Evolutionary conservation across 495 filamentous ascomycete genomes (phyloP), one percentile per base, ranked within the genome.

Genomic region (Recurvomyces mirabilis): DNA sequence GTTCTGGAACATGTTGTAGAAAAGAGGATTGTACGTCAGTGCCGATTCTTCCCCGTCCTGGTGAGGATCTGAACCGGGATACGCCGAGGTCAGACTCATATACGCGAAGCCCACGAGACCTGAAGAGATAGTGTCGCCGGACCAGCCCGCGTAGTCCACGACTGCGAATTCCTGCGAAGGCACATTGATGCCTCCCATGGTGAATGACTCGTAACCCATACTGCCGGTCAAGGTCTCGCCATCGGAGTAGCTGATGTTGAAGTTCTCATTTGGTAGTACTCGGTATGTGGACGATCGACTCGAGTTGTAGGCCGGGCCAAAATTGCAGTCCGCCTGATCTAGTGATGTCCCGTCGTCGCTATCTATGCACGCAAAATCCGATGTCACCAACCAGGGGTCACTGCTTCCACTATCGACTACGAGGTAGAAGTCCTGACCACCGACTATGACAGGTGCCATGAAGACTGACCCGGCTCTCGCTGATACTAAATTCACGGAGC

Each of bases 321-420:
- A 67, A 15, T 63, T 63, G 56, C 78, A 81, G 25, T 63, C 34
- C 5, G 38, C 50, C 51, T 64, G 41, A 6, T 56, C 35, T 19
- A 61, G 44, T 0, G 40, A 33, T 0, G 49, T 34, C 23, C 59
- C 53, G 43, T 34, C 61, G n/a, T 38, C 53, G 6, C 47, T 30
- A 32, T 60, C 57, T 14, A 70, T 51, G 49, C 78, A 83, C 11
- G 52, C 38, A 41, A 70, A 80, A 12, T 62, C 59, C 5, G 56
- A 47, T 25, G 65, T 51, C 14, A 69, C 64, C 11, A 81, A 53
- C 68, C 75, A 81, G 6, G 74, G 77, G 50, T 83, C 79, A 48
- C 65, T 69, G 47, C 70, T 75, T 4, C 78, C 77, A 13, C 75
- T 81, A 53, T 81, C 79, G 36, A 83, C 60, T 20, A 73, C 66